Evolutionary conservation across 2,329 filamentous ascomycete species (phyloP).

Genomic region (Scedosporium aurantiacum): DNA sequence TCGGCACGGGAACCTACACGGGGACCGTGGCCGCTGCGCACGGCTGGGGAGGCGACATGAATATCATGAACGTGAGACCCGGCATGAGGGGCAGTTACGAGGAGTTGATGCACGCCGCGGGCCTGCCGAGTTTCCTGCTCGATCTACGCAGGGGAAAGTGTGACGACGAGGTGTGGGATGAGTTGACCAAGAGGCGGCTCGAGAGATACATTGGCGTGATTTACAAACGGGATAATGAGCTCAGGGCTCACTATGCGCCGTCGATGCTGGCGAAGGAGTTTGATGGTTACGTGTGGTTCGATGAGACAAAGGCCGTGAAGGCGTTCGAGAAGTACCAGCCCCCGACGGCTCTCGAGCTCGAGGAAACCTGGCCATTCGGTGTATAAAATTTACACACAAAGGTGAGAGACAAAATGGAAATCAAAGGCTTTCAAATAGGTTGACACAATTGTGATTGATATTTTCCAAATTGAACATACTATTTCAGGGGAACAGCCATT

Average conservation of each 20-base stretch:
- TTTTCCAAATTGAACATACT: not conserved
- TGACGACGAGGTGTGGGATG: conserved; percentile 22
- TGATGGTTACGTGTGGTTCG: conserved; percentile 39
- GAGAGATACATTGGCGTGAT: conserved; percentile 43
- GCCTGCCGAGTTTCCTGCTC: conserved; percentile 30
- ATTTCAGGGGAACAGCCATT: not conserved
- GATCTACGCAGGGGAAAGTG: conserved; percentile 29
- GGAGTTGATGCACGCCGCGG: conserved; percentile 33
- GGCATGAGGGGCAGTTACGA: conserved; percentile 37
- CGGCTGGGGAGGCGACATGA: conserved; percentile 38
- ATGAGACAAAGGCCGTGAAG: conserved; percentile 30
- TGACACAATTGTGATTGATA: too few relatives aligned
- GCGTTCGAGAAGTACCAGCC: conserved; percentile 24
- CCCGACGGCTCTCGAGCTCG: not conserved
- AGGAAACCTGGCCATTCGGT: not conserved
- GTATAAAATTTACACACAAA: not conserved
- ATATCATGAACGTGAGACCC: conserved; percentile 34
- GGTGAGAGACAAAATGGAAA: not conserved
- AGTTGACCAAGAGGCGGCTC: conserved; percentile 26
- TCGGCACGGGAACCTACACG: conserved; percentile 35
- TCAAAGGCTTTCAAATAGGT: too few relatives aligned
- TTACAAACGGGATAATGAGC: conserved; percentile 37
- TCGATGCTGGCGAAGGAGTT: conserved; percentile 35
- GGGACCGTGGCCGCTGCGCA: conserved; percentile 41
- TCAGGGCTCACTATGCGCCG: conserved; percentile 35